These are phyloP conservation scores for Epichloe uncinata DNA, from an alignment of 2,329 filamentous ascomycete species.

Conservation along the genomic window DNA sequence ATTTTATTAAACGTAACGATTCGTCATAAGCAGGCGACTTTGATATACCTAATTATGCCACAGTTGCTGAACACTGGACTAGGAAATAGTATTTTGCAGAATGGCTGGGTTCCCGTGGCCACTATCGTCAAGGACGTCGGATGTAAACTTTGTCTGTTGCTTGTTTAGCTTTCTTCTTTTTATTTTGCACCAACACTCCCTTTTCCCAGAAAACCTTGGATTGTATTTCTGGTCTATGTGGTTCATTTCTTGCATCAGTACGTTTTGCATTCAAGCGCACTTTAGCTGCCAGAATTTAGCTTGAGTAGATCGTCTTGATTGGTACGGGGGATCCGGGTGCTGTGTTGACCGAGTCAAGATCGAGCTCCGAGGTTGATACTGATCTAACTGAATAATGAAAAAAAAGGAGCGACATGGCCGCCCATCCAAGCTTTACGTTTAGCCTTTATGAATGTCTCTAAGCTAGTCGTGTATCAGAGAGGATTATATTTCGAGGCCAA, in stretches of 20 bases:
- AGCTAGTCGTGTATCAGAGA: not conserved
- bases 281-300: not conserved
- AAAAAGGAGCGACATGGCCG: too few relatives aligned
- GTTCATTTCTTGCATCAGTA: not conserved
- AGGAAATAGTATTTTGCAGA: not conserved
- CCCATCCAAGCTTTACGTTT: too few relatives aligned
- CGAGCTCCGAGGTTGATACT: not conserved
- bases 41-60: not conserved
- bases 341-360: not conserved
- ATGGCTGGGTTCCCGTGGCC: not conserved
- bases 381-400: not conserved
- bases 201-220: not conserved
- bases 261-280: not conserved
- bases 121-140: not conserved
- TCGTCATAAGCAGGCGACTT: slow-evolving; percentile 15
- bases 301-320: not conserved
- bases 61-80: not conserved
- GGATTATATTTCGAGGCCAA: not conserved
- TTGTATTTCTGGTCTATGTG: not conserved
- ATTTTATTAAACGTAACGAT: slow-evolving; percentile 45
- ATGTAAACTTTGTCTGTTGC: not conserved
- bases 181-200: not conserved
- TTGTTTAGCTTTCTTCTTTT: not conserved
- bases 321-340: not conserved
- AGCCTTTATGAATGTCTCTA: too few relatives aligned